Percentiles rank a stretch among this genome's conserved stretches.
Evolutionary conservation across 352 stramenopile genomes (phyloP).

Genomic region (Plasmopara muralis): DNA sequence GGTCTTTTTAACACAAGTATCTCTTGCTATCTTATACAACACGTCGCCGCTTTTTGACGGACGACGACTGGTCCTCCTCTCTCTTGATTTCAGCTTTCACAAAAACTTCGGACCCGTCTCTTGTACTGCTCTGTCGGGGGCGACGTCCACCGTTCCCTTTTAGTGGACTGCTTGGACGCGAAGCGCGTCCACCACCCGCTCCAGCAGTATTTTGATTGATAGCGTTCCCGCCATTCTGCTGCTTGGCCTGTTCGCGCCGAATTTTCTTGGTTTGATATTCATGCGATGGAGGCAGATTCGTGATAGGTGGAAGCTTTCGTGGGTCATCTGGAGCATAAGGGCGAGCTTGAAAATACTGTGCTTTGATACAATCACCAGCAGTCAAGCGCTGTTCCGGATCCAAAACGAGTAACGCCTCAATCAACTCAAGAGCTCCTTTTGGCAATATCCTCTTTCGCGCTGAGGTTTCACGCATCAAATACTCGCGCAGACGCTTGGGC

Average conservation of each 20-base stretch:
- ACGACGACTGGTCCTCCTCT: constrained; percentile 23
- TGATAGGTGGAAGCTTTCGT: constrained; percentile 54
- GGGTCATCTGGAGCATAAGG: constrained; percentile 61
- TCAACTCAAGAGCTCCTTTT: constrained; percentile 86
- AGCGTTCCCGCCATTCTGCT: constrained; percentile 38
- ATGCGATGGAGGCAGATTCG: constrained; percentile 73
- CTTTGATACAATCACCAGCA: constrained; percentile 86
- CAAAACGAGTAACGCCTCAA: constrained; percentile 92
- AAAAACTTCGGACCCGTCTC: constrained; percentile 13
- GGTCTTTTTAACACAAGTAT: constrained; percentile 1
- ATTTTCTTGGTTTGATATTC: constrained; percentile 89
- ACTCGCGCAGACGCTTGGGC: constrained; percentile 54
- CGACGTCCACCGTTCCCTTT: constrained; percentile 18
- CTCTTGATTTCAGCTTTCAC: constrained; percentile 31
- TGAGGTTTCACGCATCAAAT: constrained; percentile 66
- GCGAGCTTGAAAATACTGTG: constrained; percentile 90
- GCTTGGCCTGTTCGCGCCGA: constrained; percentile 74
- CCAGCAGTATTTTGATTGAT: constrained; percentile 31
- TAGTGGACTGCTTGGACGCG: constrained; percentile 16
- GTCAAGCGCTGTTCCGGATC: constrained; percentile 93
- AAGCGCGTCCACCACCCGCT: constrained; percentile 16
- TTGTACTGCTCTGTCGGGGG: constrained; percentile 10
- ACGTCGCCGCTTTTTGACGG: constrained; percentile 52
- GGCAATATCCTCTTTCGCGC: constrained; percentile 73
- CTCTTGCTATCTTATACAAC: constrained; percentile 25